Percentiles rank a stretch among this genome's conserved stretches.
These are phyloP conservation scores for Zymoseptoria passerinii DNA, from an alignment of 2,329 filamentous ascomycete genomes.

Conservation along the genomic window DNA sequence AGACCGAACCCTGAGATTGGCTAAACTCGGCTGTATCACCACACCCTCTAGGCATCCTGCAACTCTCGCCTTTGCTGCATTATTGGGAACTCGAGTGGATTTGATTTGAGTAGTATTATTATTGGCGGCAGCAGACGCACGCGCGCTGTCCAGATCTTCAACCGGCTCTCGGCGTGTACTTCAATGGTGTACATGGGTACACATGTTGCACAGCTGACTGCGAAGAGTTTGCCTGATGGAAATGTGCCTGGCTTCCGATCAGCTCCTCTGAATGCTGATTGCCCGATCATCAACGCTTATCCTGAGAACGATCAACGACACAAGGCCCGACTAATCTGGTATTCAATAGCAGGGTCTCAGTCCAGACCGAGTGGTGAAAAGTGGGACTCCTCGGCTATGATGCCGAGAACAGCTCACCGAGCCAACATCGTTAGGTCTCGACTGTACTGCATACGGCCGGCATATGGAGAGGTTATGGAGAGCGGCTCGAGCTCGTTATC, in stretches of 20 bases:
- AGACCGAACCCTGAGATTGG: not conserved
- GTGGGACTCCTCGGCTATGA: not conserved
- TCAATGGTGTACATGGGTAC: not conserved
- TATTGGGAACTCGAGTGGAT: not conserved
- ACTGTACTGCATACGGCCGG: not conserved
- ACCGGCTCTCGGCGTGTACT: not conserved
- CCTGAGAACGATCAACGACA: not conserved
- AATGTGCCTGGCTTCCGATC: not conserved
- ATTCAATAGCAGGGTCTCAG: not conserved
- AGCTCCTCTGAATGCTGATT: not conserved
- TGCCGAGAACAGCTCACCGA: not conserved
- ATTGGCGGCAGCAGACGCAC: not conserved
- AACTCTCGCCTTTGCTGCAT: not conserved
- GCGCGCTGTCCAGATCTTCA: not conserved
- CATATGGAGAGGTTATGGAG: too few relatives aligned
- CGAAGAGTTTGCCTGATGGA: not conserved
- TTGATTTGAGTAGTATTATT: too few relatives aligned
- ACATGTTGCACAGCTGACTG: not conserved
- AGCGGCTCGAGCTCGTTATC: not conserved
- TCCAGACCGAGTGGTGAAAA: not conserved
- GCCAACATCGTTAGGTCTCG: not conserved
- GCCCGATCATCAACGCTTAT: not conserved
- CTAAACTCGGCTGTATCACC: not conserved
- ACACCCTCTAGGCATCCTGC: not conserved
- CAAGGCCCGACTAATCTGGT: not conserved